Base-by-base conservation (phyloP, 1,284 basidiomycete species). In the Sphaerobolus stellatus region DNA sequence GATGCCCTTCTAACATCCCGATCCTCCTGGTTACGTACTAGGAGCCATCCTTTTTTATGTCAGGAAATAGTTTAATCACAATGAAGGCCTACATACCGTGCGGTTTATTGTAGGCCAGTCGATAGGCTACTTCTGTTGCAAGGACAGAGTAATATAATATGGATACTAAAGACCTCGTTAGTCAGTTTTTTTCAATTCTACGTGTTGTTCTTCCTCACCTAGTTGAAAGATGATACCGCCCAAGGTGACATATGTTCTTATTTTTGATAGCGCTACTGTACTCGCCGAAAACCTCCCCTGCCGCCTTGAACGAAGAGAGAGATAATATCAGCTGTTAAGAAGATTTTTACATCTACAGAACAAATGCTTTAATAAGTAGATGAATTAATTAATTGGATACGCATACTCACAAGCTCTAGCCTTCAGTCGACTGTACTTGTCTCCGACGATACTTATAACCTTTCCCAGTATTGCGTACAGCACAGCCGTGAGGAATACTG, bases 201-300 rank as follows among this genome's bases (percentile, higher is more conserved):
- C 14, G 5, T 14, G n/a, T 63, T 75, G 54, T 48, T 9, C 62
- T 22, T 4, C 66, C 74, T 49, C 49, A 80, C 79, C 66, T 47
- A 83, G 67, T 62, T 84, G 82, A 57, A 82, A 74, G 31, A 73
- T 67, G 56, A 84, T 83, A 50, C 82, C 82, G 28, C 67, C 76
- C 4, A 83, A 69, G 81, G 83, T 83, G 63, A 84, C 70, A 50
- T 76, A 66, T 2, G 68, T 75, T 13, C 45, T 28, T 2, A 59
- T 5, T 59, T 59, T 38, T 64, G 57, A 22, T 69, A 66, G 20
- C 18, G 75, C 74, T 3, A 61, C 59, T 1, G 79, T 71, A 4
- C 81, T 82, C 16, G 76, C 66, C 0, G 74, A 60, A 77, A 66
- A 0, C 74, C 81, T 18, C 82, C 82, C 38, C 82, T 82, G 11